phyloP scores from a whole-genome alignment of 306 rosid species.

The Adenanthera pavonina region DNA sequence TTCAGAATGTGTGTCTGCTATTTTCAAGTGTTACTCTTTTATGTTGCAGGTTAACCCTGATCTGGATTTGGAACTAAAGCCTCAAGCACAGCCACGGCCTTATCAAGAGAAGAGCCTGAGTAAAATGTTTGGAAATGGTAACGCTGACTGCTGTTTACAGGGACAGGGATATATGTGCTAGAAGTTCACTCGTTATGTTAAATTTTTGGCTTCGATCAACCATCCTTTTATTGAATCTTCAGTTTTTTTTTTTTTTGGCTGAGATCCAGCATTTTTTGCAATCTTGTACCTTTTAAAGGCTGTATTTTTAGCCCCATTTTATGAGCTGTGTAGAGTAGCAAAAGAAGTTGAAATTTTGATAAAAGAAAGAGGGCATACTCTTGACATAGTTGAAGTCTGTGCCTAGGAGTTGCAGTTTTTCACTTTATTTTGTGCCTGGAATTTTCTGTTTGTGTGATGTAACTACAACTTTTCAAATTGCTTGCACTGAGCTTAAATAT shows the following conservation, averaged over 20 bases:
- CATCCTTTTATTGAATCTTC: slow-evolving; percentile 10
- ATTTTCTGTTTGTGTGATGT: slow-evolving; percentile 20
- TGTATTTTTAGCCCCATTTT: slow-evolving; percentile 14
- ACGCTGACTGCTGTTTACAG: slow-evolving; percentile 30
- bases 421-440: background rate
- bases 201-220: slow-evolving; percentile 15
- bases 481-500: slow-evolving; percentile 10
- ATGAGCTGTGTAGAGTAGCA: background rate
- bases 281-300: slow-evolving; percentile 26
- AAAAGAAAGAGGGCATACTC: slow-evolving; percentile 9
- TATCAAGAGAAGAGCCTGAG: slow-evolving; percentile 98
- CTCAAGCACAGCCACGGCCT: slow-evolving; percentile 98
- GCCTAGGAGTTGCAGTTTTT: slow-evolving; percentile 27
- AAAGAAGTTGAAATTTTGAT: slow-evolving; percentile 15
- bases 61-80: slow-evolving; percentile 92
- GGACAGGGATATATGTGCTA: slow-evolving; percentile 24
- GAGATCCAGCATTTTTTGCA: slow-evolving; percentile 14
- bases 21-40: slow-evolving; percentile 31
- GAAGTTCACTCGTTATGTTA: slow-evolving; percentile 25
- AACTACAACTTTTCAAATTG: slow-evolving; percentile 4
- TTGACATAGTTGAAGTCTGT: slow-evolving; percentile 14
- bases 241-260: background rate
- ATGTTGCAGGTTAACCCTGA: slow-evolving; percentile 87
- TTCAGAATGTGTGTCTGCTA: slow-evolving; percentile 31
- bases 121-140: slow-evolving; percentile 99